Base-by-base conservation (phyloP, 805 yeast genomes). In the Cyberlindnera misumaiensis region DNA sequence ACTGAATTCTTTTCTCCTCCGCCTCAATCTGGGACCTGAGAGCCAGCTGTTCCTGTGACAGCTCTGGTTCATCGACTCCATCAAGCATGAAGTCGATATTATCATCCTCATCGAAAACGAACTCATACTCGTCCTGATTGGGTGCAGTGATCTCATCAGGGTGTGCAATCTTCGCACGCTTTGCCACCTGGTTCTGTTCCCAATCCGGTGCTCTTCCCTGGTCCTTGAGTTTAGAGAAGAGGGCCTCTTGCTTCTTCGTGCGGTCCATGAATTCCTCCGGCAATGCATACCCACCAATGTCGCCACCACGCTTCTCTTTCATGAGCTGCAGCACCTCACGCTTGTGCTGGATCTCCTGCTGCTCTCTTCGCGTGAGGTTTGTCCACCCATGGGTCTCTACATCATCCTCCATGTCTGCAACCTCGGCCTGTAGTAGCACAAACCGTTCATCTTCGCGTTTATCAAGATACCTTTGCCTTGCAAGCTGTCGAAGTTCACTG, bases 91-190 rank as follows among this genome's bases (percentile, higher is more conserved):
- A 79, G 14, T 76, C 72, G 25, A 80, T 73, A 34, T 67, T 67
- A 46, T 80, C 84, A 0, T 75, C 60, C 26, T 76, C 75, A 53
- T 85, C 93, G 60, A 82, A 83, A 1, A 86, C 90, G 59, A 68
- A 86, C n/a, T 83, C 94, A 51, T 82, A 84, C 29, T 76, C 58
- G 5, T 67, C 65, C 20, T 57, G 68, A 3, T 63, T 62, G 0
- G 71, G 67, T 1, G 68, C 52, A 12, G 56, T 51, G 15, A 72
- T 65, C 35, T 66, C 68, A 48, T 71, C 75, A 16, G 62, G 62
- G 29, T 56, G 64, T 24, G 48, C 53, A 5, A 52, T 47, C 34
- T 46, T 53, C 13, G 51, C 12, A 17, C 38, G 48, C 35, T 53
- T 55, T 1, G 40, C 20, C 6, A 45, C 36, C 29, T 51, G 49